Base-by-base conservation (phyloP, 371 early-diverging fungal species). In the Apophysomyces ossiformis region DNA sequence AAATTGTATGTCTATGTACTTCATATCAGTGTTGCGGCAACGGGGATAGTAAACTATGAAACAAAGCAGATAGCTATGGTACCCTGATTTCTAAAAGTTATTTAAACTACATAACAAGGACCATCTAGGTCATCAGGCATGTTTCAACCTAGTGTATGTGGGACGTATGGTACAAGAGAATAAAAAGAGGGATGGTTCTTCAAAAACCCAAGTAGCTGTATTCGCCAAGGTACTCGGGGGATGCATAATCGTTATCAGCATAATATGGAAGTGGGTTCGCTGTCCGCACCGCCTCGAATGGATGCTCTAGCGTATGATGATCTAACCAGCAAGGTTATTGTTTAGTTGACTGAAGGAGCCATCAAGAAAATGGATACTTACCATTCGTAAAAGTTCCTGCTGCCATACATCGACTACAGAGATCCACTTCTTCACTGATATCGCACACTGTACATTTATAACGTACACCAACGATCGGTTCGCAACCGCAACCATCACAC, bases 401-500 rank as follows among this genome's bases (percentile, higher is more conserved):
- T 37, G 67, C 74, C 76, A 76, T 78, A 61, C 86, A 85, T 41
- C 65, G 72, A 16, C 79, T 75, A 61, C 86, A 85, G 32, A 85
- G 63, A 70, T 83, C 86, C 1, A 85, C 74, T 61, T 83, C 81
- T 67, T 79, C 81, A 57, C 76, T 79, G 7, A 74, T 72, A 65
- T 85, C 84, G 62, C 89, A 89, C n/a, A 85, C 76, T 13, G 78
- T 75, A 63, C 89, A 89, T 46, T 86, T 85, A 66, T 86, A 87
- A 0, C 84, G 80, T 7, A 79, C 76, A 13, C 89, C 89, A 21
- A 86, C 70, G 63, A 89, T 89, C 5, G 89, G 89, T 47, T 87
- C 87, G 37, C 78, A 75, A 12, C 85, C 85, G 69, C 89, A 89
- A 7, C 71, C 71, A 74, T 86, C 85, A 61, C 88, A 89, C 89